Percentiles rank a stretch among this genome's conserved stretches.
Evolutionary conservation across 2,329 filamentous ascomycete species (phyloP).

Genomic region (Verticillium nubilum): DNA sequence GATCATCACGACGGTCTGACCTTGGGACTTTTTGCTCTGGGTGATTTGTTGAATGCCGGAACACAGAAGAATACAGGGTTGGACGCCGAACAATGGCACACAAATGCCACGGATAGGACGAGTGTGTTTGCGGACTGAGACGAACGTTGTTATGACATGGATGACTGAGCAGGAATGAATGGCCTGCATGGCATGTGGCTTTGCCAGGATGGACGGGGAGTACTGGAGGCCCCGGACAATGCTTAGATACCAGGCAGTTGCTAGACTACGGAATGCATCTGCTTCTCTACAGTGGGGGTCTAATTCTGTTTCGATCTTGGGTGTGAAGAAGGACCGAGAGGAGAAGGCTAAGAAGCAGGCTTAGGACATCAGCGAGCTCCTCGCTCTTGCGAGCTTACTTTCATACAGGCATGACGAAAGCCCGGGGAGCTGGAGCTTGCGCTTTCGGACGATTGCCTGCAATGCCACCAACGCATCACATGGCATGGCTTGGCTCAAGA

Average conservation of each 20-base stretch:
- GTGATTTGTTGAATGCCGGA: not conserved
- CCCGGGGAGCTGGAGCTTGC: not conserved
- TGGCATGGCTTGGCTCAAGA: not conserved
- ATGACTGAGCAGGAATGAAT: not conserved
- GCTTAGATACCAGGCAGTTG: not conserved
- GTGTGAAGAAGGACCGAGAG: not conserved
- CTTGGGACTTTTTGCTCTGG: not conserved
- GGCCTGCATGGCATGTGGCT: not conserved
- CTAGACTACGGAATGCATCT: not conserved
- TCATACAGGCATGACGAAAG: not conserved
- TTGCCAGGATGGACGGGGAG: not conserved
- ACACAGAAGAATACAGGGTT: not conserved
- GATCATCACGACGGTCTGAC: not conserved
- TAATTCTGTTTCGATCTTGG: not conserved
- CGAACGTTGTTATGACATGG: conserved; percentile 1
- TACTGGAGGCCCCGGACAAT: not conserved
- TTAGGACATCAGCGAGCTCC: not conserved
- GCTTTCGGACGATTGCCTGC: not conserved
- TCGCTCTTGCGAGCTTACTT: not conserved
- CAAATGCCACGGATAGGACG: not conserved
- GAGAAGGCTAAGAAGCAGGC: not conserved
- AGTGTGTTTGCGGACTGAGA: not conserved
- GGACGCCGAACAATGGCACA: not conserved
- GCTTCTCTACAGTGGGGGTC: not conserved
- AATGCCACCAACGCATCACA: not conserved